Base-by-base conservation (phyloP, 306 rosid species). In the Sophora flavescens region DNA sequence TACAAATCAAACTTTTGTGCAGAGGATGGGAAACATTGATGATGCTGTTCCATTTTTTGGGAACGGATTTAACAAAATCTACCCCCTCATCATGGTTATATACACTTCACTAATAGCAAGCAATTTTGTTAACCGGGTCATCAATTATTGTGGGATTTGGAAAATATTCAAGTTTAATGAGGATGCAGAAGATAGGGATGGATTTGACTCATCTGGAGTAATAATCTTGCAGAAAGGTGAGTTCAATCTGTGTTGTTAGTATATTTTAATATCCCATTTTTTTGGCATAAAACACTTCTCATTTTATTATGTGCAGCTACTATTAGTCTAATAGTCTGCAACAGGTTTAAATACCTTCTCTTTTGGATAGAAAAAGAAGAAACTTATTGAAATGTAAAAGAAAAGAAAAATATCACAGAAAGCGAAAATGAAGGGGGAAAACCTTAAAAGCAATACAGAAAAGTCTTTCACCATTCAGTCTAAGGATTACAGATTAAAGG, bases 41-140 rank as follows among this genome's bases (percentile, higher is more conserved):
- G 83, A 84, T 4, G 98, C 98, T 26, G 98, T 94, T 78, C 98
- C 98, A 3, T 90, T 94, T 78, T 94, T 94, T 63, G 98, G 98
- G 58, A 81, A 83, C 13, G 89, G 88, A 76, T 94, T 94, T 72
- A 94, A 94, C 87, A 89, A 86, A 84, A 91, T 94, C 78, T 94
- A 91, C 81, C 98, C 98, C 7, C 87, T 94, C 62, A 90, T 94
- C 65, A 94, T 94, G 98, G 96, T 94, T 87, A 68, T 94, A 74
- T 94, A 94, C 87, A 91, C 98, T 74, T 71, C 80, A 18, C 84
- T 94, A 81, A 88, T 91, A 45, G 97, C 95, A 4, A 59, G 91
- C 78, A 91, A 91, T 80, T 82, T 87, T 83, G 90, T 90, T 79
- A 84, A 91, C 75, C 95, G 93, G 64, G 47, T 90, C 47, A 85